Evolutionary conservation across 495 filamentous ascomycete species (phyloP).

Genomic region (Beverwykella pulmonaria): DNA sequence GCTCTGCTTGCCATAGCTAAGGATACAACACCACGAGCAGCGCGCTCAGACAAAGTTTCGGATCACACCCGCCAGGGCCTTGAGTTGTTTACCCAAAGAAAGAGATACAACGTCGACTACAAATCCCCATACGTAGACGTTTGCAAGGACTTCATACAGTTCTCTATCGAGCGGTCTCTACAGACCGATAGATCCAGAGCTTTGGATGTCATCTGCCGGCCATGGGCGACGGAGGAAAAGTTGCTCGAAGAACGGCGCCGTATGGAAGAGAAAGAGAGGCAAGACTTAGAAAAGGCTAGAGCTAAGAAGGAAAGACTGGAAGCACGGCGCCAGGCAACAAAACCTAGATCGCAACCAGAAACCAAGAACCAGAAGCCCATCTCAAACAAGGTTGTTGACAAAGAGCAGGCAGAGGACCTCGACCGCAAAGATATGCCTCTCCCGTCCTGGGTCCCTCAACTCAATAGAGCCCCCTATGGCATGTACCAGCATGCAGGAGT

Average conservation of each 20-base stretch:
- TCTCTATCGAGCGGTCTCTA: constrained; percentile 33
- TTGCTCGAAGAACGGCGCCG: background rate
- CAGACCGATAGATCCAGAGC: constrained; percentile 28
- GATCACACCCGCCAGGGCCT: no score
- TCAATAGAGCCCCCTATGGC: constrained; percentile 18
- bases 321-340: no score
- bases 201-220: constrained; percentile 39
- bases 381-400: no score
- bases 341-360: no score
- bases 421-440: no score
- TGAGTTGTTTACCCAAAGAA: no score
- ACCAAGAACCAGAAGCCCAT: no score
- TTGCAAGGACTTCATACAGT: constrained; percentile 40
- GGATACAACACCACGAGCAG: constrained; percentile 26
- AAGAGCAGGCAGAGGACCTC: no score
- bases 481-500: constrained; percentile 15
- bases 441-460: constrained; percentile 35
- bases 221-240: constrained; percentile 35
- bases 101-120: constrained; percentile 42
- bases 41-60: background rate
- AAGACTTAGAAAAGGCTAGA: constrained; percentile 8
- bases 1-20: constrained; percentile 31
- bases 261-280: constrained; percentile 1
- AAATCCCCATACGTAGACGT: constrained; percentile 41
- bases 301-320: no score